Base-by-base conservation (phyloP, 768 basidiomycete genomes). In the Tremella fuciformis region DNA sequence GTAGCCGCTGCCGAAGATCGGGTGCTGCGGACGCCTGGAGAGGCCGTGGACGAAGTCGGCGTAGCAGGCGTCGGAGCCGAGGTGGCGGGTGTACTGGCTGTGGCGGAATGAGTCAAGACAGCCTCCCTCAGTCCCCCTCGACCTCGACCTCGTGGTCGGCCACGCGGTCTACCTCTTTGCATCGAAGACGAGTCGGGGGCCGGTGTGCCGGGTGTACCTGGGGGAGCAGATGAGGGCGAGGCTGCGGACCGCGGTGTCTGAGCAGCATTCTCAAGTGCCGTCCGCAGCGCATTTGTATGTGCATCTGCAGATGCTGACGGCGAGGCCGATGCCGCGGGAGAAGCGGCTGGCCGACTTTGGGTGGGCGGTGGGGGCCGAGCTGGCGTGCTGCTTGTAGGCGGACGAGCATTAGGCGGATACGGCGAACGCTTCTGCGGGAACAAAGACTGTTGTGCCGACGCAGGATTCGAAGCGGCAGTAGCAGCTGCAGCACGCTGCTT, bases 91-190 rank as follows among this genome's bases (percentile, higher is more conserved):
- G 29, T 34, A 11, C 11, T 26, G 40, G 56, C 9, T n/a, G 51
- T 18, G 22, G 18, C 37, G 13, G 51, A 24, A 49, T 65, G 67
- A 13, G 64, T 50, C 11, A 54, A 47, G 22, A 52, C 50, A 19
- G 60, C 40, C 29, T 62, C 55, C 34, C 54, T 46, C 25, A 56
- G 24, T 42, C 66, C 63, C 6, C 58, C 62, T 50, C 59, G 40
- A 50, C 62, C 56, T 54, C 64, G 55, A 16, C 67, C 67, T 53
- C 64, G 39, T 3, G 58, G 62, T 55, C 62, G 48, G 3, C 64
- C 62, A 25, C 62, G 42, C 2, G 60, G 60, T 51, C 49, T 60
- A 13, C 67, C 67, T 41, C 64, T 29, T 13, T 26, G 19, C 39
- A 21, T 42, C 21, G 46, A 11, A 13, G 47, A 25, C 46, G 29